These are phyloP conservation scores for Penicillium turbatum DNA, from an alignment of 495 filamentous ascomycete genomes.

Conservation along the genomic window DNA sequence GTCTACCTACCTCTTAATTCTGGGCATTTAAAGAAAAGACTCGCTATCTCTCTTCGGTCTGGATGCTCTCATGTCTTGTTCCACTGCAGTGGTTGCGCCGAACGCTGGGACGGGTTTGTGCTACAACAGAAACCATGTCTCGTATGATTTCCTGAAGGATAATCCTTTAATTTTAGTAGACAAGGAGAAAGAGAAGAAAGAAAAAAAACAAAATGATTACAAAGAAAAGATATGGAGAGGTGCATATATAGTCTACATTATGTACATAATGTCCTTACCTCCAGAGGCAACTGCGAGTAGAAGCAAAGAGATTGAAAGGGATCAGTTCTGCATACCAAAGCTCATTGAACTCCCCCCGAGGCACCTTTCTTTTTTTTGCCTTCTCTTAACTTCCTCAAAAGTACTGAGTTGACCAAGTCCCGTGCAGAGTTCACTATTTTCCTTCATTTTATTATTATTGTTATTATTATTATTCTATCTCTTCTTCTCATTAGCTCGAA, in stretches of 20 bases:
- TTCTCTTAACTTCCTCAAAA: neutral
- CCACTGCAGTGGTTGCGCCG: constrained; percentile 2
- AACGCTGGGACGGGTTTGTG: neutral
- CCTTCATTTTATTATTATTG: neutral
- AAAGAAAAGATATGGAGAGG: neutral
- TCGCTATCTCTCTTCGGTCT: neutral
- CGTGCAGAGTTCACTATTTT: neutral
- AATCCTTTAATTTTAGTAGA: too few relatives aligned
- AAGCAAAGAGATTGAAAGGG: neutral
- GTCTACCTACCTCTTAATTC: too few relatives aligned
- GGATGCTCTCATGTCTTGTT: neutral
- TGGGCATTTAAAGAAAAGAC: too few relatives aligned
- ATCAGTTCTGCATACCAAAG: constrained; percentile 1
- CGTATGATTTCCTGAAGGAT: too few relatives aligned
- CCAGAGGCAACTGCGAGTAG: neutral
- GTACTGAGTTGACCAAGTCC: neutral
- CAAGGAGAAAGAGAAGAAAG: neutral
- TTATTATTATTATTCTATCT: neutral
- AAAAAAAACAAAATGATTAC: too few relatives aligned
- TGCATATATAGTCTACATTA: neutral
- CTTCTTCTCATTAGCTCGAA: constrained; percentile 2
- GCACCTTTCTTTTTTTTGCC: neutral
- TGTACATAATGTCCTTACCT: neutral
- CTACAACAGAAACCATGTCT: neutral
- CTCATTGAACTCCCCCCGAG: neutral